phyloP scores from a whole-genome alignment of 495 filamentous ascomycete species.

The Xylaria intraflava region DNA sequence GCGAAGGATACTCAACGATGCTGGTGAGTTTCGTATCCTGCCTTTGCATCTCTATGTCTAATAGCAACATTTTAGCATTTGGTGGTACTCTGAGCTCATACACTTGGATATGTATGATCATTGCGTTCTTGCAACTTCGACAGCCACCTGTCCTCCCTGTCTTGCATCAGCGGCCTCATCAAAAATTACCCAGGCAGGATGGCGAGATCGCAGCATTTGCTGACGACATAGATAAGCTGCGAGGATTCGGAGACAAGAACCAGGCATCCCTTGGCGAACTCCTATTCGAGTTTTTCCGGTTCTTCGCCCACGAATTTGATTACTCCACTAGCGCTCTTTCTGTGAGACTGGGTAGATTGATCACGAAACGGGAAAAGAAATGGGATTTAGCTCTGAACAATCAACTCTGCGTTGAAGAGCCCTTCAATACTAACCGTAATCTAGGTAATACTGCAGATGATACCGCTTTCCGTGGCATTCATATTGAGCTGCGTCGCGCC shows the following conservation, averaged over 20 bases:
- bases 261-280: constrained; percentile 75
- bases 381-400: constrained; percentile 77
- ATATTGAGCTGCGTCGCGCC: constrained; percentile 80
- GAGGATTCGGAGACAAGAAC: constrained; percentile 70
- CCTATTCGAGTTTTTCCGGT: constrained; percentile 88
- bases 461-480: constrained; percentile 82
- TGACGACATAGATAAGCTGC: constrained; percentile 69
- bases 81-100: constrained; percentile 96
- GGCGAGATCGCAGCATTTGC: constrained; percentile 69
- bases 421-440: constrained; percentile 90
- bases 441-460: constrained; percentile 95
- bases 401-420: constrained; percentile 89
- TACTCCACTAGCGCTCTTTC: constrained; percentile 82
- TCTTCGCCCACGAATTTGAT: constrained; percentile 88
- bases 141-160: constrained; percentile 82
- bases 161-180: constrained; percentile 68
- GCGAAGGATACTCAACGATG: constrained; percentile 86
- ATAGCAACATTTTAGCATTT: constrained; percentile 50
- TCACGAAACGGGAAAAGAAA: constrained; percentile 80
- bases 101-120: constrained; percentile 99
- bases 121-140: constrained; percentile 90
- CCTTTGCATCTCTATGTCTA: constrained; percentile 6
- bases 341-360: constrained; percentile 71
- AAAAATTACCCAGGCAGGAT: constrained; percentile 51
- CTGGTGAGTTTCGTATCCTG: constrained; percentile 55